These are phyloP conservation scores for Eucalyptus regnans DNA, from an alignment of 345 rosid genomes.

Conservation along the genomic window DNA sequence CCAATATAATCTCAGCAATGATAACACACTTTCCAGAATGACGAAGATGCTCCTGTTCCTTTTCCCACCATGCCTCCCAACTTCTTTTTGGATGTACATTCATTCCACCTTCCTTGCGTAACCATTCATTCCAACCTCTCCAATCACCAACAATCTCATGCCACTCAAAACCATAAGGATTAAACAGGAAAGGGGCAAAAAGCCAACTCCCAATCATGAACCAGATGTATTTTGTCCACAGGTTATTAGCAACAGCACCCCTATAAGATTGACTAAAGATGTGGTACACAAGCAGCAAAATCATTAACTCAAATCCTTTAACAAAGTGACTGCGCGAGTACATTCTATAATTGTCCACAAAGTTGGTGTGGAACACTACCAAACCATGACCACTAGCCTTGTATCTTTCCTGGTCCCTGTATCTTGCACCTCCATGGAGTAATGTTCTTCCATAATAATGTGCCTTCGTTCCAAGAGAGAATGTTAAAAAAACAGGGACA, in stretches of 20 bases:
- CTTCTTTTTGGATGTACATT: slow-evolving; percentile 88
- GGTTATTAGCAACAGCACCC: slow-evolving; percentile 67
- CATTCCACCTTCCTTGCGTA: background rate
- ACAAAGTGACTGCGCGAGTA: slow-evolving; percentile 97
- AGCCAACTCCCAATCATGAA: slow-evolving; percentile 98
- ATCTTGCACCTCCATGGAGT: slow-evolving; percentile 95
- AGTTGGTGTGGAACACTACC: slow-evolving; percentile 94
- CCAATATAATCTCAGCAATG: slow-evolving; percentile 69
- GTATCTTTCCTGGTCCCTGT: slow-evolving; percentile 62
- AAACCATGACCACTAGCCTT: slow-evolving; percentile 92
- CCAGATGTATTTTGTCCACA: slow-evolving; percentile 90
- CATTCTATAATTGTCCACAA: slow-evolving; percentile 87
- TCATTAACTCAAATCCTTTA: slow-evolving; percentile 89
- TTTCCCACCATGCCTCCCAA: slow-evolving; percentile 99
- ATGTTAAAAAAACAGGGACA: slow-evolving; percentile 93
- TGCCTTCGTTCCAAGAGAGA: slow-evolving; percentile 96
- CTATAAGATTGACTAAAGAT: slow-evolving; percentile 76
- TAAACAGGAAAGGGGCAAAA: slow-evolving; percentile 90
- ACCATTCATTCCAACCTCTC: slow-evolving; percentile 8
- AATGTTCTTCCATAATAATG: slow-evolving; percentile 89
- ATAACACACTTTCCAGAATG: slow-evolving; percentile 86
- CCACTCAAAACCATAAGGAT: slow-evolving; percentile 97
- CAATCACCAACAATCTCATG: slow-evolving; percentile 97
- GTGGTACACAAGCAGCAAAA: slow-evolving; percentile 71
- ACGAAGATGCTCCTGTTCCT: slow-evolving; percentile 85